Percentiles rank a stretch among this genome's conserved stretches.
phyloP scores from a whole-genome alignment of 352 stramenopile genomes.

The Phytophthora citricola region DNA sequence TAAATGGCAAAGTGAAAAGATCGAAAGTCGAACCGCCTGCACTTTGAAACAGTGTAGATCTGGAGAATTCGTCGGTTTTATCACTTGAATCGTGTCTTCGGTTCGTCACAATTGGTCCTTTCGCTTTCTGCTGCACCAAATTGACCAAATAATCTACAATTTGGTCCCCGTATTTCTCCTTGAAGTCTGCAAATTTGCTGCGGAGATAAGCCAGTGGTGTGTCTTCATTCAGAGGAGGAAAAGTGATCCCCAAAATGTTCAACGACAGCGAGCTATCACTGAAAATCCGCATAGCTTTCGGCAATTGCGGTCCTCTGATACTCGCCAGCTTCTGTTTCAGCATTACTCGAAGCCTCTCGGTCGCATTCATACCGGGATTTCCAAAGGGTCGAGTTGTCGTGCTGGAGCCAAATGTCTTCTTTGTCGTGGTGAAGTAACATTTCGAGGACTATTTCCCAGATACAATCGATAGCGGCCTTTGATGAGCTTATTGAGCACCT shows the following conservation, averaged over 20 bases:
- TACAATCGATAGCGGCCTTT: conserved; percentile 64
- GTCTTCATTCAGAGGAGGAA: conserved; percentile 71
- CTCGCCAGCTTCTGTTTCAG: conserved; percentile 66
- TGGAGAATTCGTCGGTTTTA: conserved; percentile 27
- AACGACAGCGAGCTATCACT: conserved; percentile 58
- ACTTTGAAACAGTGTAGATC: conserved; percentile 45
- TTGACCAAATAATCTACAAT: conserved; percentile 75
- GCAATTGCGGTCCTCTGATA: conserved; percentile 61
- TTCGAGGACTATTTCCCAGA: conserved; percentile 72
- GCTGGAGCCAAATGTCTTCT: conserved; percentile 32
- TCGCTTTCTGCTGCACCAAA: conserved; percentile 35
- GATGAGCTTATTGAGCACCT: conserved; percentile 49
- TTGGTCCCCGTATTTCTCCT: conserved; percentile 52
- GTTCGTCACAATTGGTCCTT: conserved; percentile 18
- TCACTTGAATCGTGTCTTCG: conserved; percentile 13
- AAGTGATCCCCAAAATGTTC: conserved; percentile 55
- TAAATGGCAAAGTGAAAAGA: conserved; percentile 78
- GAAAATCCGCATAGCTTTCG: conserved; percentile 64
- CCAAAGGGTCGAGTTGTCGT: conserved; percentile 23
- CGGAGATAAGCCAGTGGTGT: conserved; percentile 68
- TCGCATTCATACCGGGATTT: conserved; percentile 44
- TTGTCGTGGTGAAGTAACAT: conserved; percentile 43
- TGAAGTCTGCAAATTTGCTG: conserved; percentile 59
- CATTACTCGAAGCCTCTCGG: conserved; percentile 50
- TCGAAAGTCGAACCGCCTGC: conserved; percentile 63